Conservation (phyloP, 2,329 filamentous ascomycete genomes). For the Scytalidium sp. region DNA sequence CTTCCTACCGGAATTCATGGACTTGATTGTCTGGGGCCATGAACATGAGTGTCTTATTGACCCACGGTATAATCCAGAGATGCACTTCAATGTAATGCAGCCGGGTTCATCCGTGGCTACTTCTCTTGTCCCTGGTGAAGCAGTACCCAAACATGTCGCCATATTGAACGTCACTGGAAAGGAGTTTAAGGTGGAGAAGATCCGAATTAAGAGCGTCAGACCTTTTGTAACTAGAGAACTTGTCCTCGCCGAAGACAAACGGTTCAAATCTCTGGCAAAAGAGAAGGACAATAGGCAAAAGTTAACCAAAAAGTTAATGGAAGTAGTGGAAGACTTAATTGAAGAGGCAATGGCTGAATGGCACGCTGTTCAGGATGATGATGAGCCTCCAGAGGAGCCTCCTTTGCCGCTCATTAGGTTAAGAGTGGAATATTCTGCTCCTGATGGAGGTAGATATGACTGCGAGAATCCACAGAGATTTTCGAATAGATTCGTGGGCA, state of each 20-base stretch:
- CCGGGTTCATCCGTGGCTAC: constrained; percentile 95
- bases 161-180: constrained; percentile 81
- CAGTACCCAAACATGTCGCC: constrained; percentile 85
- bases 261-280: constrained; percentile 74
- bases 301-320: constrained; percentile 73
- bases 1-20: constrained; percentile 86
- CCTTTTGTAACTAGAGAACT: constrained; percentile 89
- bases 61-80: constrained; percentile 78
- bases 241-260: constrained; percentile 68
- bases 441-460: constrained; percentile 81
- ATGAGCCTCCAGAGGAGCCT: constrained; percentile 56
- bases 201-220: constrained; percentile 82
- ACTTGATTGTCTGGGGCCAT: constrained; percentile 94
- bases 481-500: constrained; percentile 86
- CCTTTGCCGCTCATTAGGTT: constrained; percentile 84
- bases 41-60: constrained; percentile 96
- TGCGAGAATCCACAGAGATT: constrained; percentile 95
- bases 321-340: constrained; percentile 83
- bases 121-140: constrained; percentile 84
- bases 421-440: constrained; percentile 85
- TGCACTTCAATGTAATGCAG: constrained; percentile 93
- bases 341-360: constrained; percentile 79
- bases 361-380: constrained; percentile 70
- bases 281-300: constrained; percentile 80
- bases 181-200: constrained; percentile 75